These are phyloP conservation scores for Naganishia albida DNA, from an alignment of 1,284 basidiomycete species.

Conservation along the genomic window DNA sequence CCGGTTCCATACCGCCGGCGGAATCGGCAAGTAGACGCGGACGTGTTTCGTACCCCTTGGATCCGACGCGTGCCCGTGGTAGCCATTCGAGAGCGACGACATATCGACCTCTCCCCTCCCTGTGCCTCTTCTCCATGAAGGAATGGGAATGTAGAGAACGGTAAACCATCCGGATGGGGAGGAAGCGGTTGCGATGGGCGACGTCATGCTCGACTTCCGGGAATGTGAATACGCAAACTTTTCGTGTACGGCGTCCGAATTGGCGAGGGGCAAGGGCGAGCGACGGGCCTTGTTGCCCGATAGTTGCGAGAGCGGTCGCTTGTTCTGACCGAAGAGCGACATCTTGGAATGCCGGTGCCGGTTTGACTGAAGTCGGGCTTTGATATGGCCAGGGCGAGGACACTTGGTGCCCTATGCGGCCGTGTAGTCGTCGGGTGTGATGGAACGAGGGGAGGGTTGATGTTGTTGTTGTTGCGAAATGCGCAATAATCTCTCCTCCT, in stretches of 20 bases:
- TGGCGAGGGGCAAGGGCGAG: slow-evolving; percentile 50
- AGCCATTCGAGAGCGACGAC: slow-evolving; percentile 7
- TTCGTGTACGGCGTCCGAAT: slow-evolving; percentile 44
- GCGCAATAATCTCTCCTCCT: neutral
- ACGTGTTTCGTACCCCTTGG: slow-evolving; percentile 39
- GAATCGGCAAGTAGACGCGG: slow-evolving; percentile 61
- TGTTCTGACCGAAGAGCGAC: slow-evolving; percentile 54
- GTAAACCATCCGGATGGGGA: slow-evolving; percentile 44
- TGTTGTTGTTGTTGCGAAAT: neutral
- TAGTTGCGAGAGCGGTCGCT: slow-evolving; percentile 42
- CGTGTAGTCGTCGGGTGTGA: too few species aligned
- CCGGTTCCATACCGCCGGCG: slow-evolving; percentile 58
- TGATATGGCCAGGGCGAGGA: too few species aligned
- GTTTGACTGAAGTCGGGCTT: too few species aligned
- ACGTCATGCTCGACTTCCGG: slow-evolving; percentile 32
- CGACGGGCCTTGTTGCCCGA: slow-evolving; percentile 41
- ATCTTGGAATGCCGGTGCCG: slow-evolving; percentile 38
- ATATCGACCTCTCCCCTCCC: slow-evolving; percentile 3
- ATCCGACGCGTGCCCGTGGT: slow-evolving; percentile 35
- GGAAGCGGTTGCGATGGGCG: slow-evolving; percentile 33
- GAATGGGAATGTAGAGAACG: slow-evolving; percentile 48
- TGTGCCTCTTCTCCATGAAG: slow-evolving; percentile 32
- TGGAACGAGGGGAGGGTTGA: neutral
- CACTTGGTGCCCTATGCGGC: too few species aligned
- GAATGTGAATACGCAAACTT: slow-evolving; percentile 41